A percentile compares a stretch with the other conserved stretches of the same genome.
Evolutionary conservation across 306 rosid genomes (phyloP).

Genomic region (Herpetospermum pedunculosum): DNA sequence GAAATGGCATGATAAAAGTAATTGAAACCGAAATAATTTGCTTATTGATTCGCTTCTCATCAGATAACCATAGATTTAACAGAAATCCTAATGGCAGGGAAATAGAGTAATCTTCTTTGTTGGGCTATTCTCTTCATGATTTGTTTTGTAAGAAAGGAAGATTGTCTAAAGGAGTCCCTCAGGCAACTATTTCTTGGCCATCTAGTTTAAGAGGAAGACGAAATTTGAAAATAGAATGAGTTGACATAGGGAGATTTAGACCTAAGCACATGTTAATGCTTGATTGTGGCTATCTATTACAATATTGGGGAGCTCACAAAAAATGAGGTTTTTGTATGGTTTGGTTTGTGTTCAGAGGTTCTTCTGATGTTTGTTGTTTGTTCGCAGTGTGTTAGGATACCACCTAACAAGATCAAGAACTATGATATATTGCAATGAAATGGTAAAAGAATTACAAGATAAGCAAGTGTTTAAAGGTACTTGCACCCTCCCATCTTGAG

Average conservation of each 20-base stretch:
- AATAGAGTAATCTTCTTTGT: not conserved
- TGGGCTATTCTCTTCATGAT: not conserved
- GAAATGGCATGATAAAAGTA: not conserved
- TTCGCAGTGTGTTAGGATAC: too few species aligned
- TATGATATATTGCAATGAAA: too few species aligned
- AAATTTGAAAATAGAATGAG: too few species aligned
- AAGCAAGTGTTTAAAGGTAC: too few species aligned
- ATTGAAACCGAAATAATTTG: not conserved
- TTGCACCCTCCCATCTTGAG: too few species aligned
- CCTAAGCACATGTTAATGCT: not conserved
- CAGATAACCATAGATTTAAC: not conserved
- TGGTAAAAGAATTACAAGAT: too few species aligned
- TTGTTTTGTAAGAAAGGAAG: not conserved
- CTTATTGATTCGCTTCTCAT: not conserved
- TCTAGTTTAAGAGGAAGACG: too few species aligned
- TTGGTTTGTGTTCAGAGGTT: not conserved
- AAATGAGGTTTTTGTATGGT: slow-evolving; percentile 1
- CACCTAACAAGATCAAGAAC: too few species aligned
- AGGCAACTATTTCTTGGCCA: too few species aligned
- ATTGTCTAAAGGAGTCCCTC: too few species aligned
- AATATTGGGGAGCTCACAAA: not conserved
- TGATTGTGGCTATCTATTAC: not conserved
- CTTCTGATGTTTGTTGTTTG: not conserved
- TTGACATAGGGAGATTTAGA: not conserved
- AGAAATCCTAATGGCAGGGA: not conserved